Evolutionary conservation across 2,329 filamentous ascomycete genomes (phyloP).

Genomic region (Hirsutella minnesotensis): DNA sequence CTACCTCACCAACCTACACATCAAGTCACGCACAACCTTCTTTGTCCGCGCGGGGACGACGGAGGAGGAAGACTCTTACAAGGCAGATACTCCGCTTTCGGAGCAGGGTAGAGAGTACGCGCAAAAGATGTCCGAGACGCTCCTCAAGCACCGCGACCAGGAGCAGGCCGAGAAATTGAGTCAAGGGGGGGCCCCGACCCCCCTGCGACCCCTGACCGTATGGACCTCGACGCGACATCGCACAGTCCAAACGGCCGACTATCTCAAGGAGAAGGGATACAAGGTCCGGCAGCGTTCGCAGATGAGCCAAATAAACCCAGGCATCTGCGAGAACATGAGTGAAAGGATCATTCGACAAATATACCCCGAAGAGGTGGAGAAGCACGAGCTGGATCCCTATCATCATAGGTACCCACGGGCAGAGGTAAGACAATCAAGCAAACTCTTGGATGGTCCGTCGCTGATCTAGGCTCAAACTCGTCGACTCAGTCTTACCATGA

Average conservation of each 20-base stretch:
- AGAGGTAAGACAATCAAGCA: constrained; percentile 45
- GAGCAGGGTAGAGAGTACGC: constrained; percentile 72
- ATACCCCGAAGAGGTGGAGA: constrained; percentile 83
- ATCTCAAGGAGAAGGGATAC: constrained; percentile 68
- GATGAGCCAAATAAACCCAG: constrained; percentile 94
- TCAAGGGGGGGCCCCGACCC: constrained; percentile 53
- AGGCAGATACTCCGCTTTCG: constrained; percentile 76
- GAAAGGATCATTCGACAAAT: constrained; percentile 68
- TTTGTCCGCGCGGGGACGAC: constrained; percentile 83
- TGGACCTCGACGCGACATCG: constrained; percentile 91
- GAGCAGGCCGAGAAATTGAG: constrained; percentile 61
- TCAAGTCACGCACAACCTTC: constrained; percentile 88
- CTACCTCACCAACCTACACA: constrained; percentile 93
- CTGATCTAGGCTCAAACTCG: constrained; percentile 1
- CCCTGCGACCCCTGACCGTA: constrained; percentile 70
- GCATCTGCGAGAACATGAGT: constrained; percentile 87
- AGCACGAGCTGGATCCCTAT: constrained; percentile 90
- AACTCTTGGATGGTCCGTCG: not conserved
- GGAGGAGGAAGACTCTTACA: constrained; percentile 82
- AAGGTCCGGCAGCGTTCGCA: constrained; percentile 85
- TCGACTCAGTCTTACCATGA: constrained; percentile 79
- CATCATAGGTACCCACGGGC: constrained; percentile 93
- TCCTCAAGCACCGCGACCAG: constrained; percentile 72
- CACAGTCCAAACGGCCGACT: constrained; percentile 81
- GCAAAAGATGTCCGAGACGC: constrained; percentile 70